Conservation (phyloP, 192 early-diverging fungal genomes). For the Powellomyces hirtus region DNA sequence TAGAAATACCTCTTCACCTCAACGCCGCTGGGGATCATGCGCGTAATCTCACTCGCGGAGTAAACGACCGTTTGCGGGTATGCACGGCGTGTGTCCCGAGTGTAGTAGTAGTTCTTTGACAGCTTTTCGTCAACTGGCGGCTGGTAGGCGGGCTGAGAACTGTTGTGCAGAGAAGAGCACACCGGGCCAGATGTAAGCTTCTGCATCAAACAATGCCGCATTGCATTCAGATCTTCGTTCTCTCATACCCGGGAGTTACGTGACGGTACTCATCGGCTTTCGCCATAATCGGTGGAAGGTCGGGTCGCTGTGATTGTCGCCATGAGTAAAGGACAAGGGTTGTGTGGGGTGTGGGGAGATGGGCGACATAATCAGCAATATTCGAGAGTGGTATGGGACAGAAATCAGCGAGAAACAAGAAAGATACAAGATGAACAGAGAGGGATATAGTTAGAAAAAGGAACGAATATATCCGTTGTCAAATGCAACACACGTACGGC, state of each 20-base stretch:
- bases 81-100: constrained; percentile 86
- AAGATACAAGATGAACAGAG: too few relatives aligned
- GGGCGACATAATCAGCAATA: too few relatives aligned
- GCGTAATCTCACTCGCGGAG: constrained; percentile 67
- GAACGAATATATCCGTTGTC: not conserved
- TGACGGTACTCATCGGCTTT: constrained; percentile 46
- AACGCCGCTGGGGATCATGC: constrained; percentile 20
- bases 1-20: constrained; percentile 12
- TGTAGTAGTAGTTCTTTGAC: constrained; percentile 84
- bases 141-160: constrained; percentile 40
- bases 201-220: not conserved
- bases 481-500: constrained; percentile 35
- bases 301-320: constrained; percentile 35
- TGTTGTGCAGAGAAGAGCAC: not conserved
- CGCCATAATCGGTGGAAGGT: constrained; percentile 34
- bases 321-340: too few relatives aligned
- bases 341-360: too few relatives aligned
- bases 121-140: constrained; percentile 37
- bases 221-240: not conserved
- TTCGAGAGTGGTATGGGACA: too few relatives aligned
- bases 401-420: too few relatives aligned
- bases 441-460: too few relatives aligned
- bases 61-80: constrained; percentile 86
- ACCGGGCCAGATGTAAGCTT: not conserved
- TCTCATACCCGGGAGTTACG: constrained; percentile 39